phyloP scores from a whole-genome alignment of 164 flowering plant genomes.

The Litsea cubeba region DNA sequence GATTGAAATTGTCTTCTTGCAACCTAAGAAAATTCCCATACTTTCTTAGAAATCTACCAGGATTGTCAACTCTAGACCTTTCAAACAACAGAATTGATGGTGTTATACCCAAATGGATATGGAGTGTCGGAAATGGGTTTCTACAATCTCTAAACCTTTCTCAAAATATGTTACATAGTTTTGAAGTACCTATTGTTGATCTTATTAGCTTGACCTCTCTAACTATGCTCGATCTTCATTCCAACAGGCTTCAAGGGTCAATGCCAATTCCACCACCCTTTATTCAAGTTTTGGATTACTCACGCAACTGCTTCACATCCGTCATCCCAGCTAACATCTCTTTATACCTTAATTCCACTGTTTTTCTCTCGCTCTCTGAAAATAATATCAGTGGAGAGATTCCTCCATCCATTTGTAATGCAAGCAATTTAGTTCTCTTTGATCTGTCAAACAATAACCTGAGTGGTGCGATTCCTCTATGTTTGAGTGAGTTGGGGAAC shows the following conservation, averaged over 20 bases:
- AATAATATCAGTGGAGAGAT: constrained; percentile 10
- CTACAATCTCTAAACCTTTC: constrained; percentile 49
- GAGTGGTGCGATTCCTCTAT: constrained; percentile 32
- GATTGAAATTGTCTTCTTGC: constrained; percentile 38
- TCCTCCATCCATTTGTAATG: constrained; percentile 37
- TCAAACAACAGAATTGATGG: constrained; percentile 36
- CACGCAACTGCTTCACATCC: constrained; percentile 34
- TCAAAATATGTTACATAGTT: constrained; percentile 20
- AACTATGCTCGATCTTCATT: constrained; percentile 43
- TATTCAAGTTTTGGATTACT: constrained; percentile 43
- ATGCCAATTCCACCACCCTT: constrained; percentile 21
- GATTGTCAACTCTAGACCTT: constrained; percentile 30
- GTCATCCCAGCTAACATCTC: constrained; percentile 23
- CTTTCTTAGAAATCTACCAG: constrained; percentile 26
- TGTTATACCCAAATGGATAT: constrained; percentile 38
- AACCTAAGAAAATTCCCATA: constrained; percentile 25
- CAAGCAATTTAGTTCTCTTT: constrained; percentile 30
- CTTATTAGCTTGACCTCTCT: too few species aligned
- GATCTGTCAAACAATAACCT: constrained; percentile 44
- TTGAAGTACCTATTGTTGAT: constrained; percentile 9
- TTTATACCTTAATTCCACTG: constrained; percentile 8
- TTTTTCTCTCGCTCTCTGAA: constrained; percentile 28
- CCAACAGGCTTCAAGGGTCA: constrained; percentile 36
- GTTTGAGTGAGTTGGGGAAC: background rate
- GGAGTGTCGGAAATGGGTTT: constrained; percentile 12